phyloP scores from a whole-genome alignment of 2,329 filamentous ascomycete species.

The Beauveria sp. region DNA sequence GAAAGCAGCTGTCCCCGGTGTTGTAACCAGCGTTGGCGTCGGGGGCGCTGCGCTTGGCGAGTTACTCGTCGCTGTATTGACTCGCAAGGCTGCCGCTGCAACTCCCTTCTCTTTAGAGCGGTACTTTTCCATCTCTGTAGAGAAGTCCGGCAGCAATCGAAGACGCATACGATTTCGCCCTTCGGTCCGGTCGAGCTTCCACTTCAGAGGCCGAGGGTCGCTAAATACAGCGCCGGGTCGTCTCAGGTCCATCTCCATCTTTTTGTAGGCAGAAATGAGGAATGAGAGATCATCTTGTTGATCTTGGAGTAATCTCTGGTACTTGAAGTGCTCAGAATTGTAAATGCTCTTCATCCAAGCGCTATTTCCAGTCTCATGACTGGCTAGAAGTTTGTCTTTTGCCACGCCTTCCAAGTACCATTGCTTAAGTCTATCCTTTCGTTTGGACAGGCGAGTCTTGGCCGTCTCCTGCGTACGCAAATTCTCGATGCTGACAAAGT shows the following conservation, averaged over 20 bases:
- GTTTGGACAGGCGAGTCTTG: slow-evolving; percentile 59
- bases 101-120: slow-evolving; percentile 71
- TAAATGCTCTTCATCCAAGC: slow-evolving; percentile 97
- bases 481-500: slow-evolving; percentile 79
- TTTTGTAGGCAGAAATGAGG: slow-evolving; percentile 65
- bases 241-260: slow-evolving; percentile 69
- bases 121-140: slow-evolving; percentile 61
- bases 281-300: slow-evolving; percentile 85
- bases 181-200: slow-evolving; percentile 93
- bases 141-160: slow-evolving; percentile 72
- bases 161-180: slow-evolving; percentile 92
- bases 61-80: slow-evolving; percentile 21
- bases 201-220: slow-evolving; percentile 57
- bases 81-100: slow-evolving; percentile 32
- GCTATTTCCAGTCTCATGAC: slow-evolving; percentile 79
- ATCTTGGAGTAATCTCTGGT: slow-evolving; percentile 82
- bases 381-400: slow-evolving; percentile 63
- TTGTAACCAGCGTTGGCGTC: slow-evolving; percentile 2
- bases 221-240: slow-evolving; percentile 77
- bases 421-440: slow-evolving; percentile 72
- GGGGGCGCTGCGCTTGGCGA: not conserved
- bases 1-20: not conserved
- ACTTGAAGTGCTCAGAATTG: slow-evolving; percentile 82
- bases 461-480: slow-evolving; percentile 69
- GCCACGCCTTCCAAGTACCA: slow-evolving; percentile 67